Conservation (phyloP, 1,139 yeast genomes). For the Taphrina betulina region DNA sequence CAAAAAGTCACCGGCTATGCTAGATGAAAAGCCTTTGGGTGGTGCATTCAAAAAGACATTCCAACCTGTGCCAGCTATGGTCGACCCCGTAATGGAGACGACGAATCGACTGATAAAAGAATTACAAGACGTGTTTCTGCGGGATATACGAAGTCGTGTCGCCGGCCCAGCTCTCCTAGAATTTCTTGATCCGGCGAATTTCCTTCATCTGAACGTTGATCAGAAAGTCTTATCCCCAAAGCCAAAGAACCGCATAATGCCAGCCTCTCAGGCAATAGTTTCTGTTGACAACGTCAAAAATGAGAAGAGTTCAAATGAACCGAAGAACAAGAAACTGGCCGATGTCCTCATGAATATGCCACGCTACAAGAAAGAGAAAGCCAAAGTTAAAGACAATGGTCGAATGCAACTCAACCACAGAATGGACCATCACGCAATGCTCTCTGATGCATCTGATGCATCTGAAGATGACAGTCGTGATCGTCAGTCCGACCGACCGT, state of each 20-base stretch:
- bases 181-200: constrained; percentile 59
- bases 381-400: constrained; percentile 2
- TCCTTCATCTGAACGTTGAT: constrained; percentile 45
- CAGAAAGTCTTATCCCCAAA: not conserved
- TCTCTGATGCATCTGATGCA: not conserved
- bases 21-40: constrained; percentile 17
- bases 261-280: not conserved
- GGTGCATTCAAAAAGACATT: constrained; percentile 32
- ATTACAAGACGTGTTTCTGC: constrained; percentile 60
- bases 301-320: no score
- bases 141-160: constrained; percentile 72
- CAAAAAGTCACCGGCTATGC: not conserved
- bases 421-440: constrained; percentile 21
- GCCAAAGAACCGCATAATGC: not conserved
- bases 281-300: not conserved
- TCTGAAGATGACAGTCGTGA: constrained; percentile 12
- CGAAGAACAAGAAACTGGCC: constrained; percentile 6
- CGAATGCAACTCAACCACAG: constrained; percentile 25
- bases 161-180: constrained; percentile 71
- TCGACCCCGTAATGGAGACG: constrained; percentile 55
- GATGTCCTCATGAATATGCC: constrained; percentile 20
- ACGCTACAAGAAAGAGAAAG: constrained; percentile 20
- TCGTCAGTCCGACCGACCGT: constrained; percentile 8
- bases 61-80: constrained; percentile 46
- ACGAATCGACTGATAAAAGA: constrained; percentile 61